Evolutionary conservation across 2,329 filamentous ascomycete species (phyloP).

Genomic region (Davidsoniella neocaledoniae): DNA sequence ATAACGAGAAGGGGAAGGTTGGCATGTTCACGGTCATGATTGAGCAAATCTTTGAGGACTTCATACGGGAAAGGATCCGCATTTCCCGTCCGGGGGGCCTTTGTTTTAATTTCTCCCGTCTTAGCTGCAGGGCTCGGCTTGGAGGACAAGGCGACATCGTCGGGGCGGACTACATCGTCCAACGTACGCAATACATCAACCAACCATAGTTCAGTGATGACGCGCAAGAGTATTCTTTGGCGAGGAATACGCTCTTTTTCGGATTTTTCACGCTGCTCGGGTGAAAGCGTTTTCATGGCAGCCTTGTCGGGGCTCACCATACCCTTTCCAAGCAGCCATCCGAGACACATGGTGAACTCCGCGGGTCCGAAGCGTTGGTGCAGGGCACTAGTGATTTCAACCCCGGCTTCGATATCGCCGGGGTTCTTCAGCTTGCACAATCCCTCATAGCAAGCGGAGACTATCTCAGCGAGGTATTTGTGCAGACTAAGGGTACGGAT

Average conservation of each 20-base stretch:
- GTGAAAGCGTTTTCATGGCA: slow-evolving; percentile 57
- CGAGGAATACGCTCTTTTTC: slow-evolving; percentile 83
- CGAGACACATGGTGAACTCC: slow-evolving; percentile 82
- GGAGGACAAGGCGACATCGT: slow-evolving; percentile 44
- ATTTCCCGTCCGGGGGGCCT: slow-evolving; percentile 41
- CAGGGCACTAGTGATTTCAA: slow-evolving; percentile 86
- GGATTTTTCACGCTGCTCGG: slow-evolving; percentile 79
- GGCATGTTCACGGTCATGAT: slow-evolving; percentile 79
- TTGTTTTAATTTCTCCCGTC: slow-evolving; percentile 39
- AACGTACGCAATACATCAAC: slow-evolving; percentile 75
- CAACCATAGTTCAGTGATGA: slow-evolving; percentile 93
- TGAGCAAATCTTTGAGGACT: slow-evolving; percentile 90
- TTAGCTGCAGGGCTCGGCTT: slow-evolving; percentile 35
- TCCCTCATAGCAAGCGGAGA: slow-evolving; percentile 88
- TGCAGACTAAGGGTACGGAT: slow-evolving; percentile 79
- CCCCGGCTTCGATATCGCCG: slow-evolving; percentile 78
- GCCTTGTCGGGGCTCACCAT: slow-evolving; percentile 81
- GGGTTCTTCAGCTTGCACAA: slow-evolving; percentile 81
- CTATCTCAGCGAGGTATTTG: slow-evolving; percentile 94
- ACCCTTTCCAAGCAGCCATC: slow-evolving; percentile 81
- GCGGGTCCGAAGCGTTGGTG: slow-evolving; percentile 84
- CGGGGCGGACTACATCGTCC: slow-evolving; percentile 44
- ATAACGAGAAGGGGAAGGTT: slow-evolving; percentile 85
- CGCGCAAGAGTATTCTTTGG: slow-evolving; percentile 70
- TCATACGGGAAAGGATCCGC: slow-evolving; percentile 90